phyloP scores from a whole-genome alignment of 1,139 yeast species.

The Geotrichum reessii region DNA sequence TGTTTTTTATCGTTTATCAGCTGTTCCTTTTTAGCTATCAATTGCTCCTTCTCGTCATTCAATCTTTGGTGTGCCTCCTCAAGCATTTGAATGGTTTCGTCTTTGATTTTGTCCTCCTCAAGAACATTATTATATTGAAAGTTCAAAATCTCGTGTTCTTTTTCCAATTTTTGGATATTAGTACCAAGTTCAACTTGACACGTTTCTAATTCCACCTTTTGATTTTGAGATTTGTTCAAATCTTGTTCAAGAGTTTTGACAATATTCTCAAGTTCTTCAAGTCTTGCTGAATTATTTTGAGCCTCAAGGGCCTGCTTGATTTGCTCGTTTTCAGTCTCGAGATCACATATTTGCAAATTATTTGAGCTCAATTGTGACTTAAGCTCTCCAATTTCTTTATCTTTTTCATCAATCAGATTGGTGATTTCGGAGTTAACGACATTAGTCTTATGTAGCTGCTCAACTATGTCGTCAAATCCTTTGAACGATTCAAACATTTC shows the following conservation, averaged over 20 bases:
- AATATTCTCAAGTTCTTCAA: constrained; percentile 1
- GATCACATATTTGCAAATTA: background rate
- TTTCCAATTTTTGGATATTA: background rate
- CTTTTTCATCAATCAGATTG: constrained; percentile 10
- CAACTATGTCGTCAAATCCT: constrained; percentile 8
- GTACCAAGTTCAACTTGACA: background rate
- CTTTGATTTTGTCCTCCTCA: background rate
- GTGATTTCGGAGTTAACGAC: constrained; percentile 3
- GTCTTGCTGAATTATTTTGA: background rate
- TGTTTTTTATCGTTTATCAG: background rate
- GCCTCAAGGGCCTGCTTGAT: background rate
- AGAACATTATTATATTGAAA: background rate
- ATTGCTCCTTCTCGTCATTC: background rate
- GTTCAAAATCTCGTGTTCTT: background rate
- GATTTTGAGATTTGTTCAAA: background rate
- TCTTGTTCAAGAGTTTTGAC: background rate
- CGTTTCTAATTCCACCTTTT: background rate
- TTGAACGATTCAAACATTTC: constrained; percentile 3
- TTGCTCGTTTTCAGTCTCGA: background rate
- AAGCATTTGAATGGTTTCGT: constrained; percentile 2
- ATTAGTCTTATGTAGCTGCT: constrained; percentile 8
- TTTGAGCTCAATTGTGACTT: background rate
- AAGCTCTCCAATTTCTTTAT: background rate
- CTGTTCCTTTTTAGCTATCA: background rate
- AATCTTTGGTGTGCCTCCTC: background rate